Conservation (phyloP, 345 rosid genomes). For the Carallia pectinifolia region DNA sequence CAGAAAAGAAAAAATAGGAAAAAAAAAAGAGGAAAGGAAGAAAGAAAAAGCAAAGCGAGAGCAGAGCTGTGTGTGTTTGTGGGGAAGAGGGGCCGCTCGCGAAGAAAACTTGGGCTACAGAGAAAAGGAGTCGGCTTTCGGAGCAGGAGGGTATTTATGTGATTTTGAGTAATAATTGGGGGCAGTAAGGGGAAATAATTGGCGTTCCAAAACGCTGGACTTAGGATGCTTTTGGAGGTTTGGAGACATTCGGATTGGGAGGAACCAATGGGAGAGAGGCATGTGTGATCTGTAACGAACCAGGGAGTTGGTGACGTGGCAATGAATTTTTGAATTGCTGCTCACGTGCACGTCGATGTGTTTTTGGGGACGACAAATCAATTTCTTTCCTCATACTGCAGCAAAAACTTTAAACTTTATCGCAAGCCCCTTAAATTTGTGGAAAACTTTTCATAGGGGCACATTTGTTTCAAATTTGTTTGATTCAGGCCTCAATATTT, state of each 20-base stretch:
- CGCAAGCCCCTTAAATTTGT: neutral
- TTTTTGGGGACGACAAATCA: neutral
- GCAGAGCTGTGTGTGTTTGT: conserved; percentile 14
- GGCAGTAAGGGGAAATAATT: conserved; percentile 22
- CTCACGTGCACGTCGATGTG: conserved; percentile 24
- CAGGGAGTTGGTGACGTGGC: conserved; percentile 25
- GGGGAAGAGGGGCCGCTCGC: neutral
- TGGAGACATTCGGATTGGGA: conserved; percentile 4
- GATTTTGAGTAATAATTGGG: neutral
- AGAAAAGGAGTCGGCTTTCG: conserved; percentile 28
- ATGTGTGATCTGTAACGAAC: neutral
- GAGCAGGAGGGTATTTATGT: conserved; percentile 31
- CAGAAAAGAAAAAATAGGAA: neutral
- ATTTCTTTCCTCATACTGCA: conserved; percentile 7
- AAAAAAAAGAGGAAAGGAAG: conserved; percentile 3
- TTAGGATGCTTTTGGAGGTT: neutral
- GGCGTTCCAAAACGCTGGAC: too few species aligned
- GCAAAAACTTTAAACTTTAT: neutral
- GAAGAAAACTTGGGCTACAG: conserved; percentile 28
- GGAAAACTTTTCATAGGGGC: neutral
- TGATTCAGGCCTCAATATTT: neutral
- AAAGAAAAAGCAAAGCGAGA: conserved; percentile 25
- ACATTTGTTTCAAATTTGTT: neutral
- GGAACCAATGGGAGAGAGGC: conserved; percentile 35
- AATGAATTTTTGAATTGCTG: neutral